phyloP scores from a whole-genome alignment of 1,139 yeast species.

The Hemisphaericaspora xylanilytica region DNA sequence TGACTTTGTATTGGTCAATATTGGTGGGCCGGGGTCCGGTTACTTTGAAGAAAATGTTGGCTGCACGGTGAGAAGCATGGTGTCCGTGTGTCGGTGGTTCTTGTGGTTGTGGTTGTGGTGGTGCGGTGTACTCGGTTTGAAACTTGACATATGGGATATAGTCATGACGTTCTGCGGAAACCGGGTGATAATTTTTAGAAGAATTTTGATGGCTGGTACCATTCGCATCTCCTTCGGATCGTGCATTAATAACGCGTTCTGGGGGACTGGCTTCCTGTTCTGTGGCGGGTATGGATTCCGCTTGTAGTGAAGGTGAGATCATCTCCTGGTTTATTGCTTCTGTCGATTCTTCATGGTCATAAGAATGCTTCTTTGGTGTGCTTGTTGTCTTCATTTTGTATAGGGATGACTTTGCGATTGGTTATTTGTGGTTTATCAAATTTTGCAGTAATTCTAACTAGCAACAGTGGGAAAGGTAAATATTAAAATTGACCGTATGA shows the following conservation, averaged over 20 bases:
- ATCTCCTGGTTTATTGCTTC: neutral
- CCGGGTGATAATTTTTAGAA: neutral
- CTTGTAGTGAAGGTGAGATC: neutral
- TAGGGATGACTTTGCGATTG: too few relatives aligned
- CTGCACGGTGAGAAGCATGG: neutral
- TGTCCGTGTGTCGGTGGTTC: neutral
- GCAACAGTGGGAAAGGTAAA: too few relatives aligned
- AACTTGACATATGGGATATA: slow-evolving; percentile 3
- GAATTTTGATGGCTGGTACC: neutral
- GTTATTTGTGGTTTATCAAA: neutral
- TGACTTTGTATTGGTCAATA: neutral
- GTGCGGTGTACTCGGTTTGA: neutral
- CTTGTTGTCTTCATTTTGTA: neutral
- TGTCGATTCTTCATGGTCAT: neutral
- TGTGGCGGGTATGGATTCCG: neutral
- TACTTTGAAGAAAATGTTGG: slow-evolving; percentile 3
- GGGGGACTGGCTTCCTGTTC: too few relatives aligned
- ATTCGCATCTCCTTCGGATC: too few relatives aligned
- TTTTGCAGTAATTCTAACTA: neutral
- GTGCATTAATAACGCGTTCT: too few relatives aligned
- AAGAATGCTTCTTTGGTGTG: neutral
- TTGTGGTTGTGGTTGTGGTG: neutral
- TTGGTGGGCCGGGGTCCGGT: neutral
- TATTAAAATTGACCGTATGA: too few relatives aligned
- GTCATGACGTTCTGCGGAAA: neutral